Conservation (phyloP, 345 rosid genomes). For the Salix arbutifolia region DNA sequence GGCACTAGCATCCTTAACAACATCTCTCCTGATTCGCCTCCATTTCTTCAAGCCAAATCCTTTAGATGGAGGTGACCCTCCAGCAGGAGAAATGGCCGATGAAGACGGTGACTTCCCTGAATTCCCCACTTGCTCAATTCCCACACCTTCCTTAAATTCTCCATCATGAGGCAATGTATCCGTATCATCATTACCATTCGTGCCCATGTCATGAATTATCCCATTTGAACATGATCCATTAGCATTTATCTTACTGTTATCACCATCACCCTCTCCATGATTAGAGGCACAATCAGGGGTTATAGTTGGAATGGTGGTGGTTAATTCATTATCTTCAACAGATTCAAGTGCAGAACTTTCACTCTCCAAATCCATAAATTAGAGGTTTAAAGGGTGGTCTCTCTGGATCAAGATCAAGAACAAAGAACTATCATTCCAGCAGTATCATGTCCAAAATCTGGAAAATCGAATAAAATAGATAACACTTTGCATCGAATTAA, state of each 20-base stretch:
- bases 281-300: not conserved
- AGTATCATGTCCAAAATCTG: constrained; percentile 30
- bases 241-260: constrained; percentile 16
- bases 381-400: constrained; percentile 1
- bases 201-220: constrained; percentile 10
- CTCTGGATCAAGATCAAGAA: constrained; percentile 54
- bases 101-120: constrained; percentile 15
- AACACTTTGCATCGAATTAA: constrained; percentile 8
- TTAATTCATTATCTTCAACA: constrained; percentile 48
- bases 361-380: constrained; percentile 42
- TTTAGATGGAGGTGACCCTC: constrained; percentile 38
- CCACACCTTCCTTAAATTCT: constrained; percentile 15
- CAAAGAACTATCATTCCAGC: constrained; percentile 52
- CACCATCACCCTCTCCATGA: not conserved
- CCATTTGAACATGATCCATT: constrained; percentile 40
- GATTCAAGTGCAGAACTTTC: constrained; percentile 42
- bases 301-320: not conserved
- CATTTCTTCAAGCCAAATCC: constrained; percentile 80
- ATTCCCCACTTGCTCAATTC: constrained; percentile 11
- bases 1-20: constrained; percentile 43
- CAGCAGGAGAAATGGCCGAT: constrained; percentile 21
- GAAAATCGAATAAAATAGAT: not conserved
- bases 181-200: constrained; percentile 12
- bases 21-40: constrained; percentile 66
- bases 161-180: constrained; percentile 10